These are phyloP conservation scores for Plantago major DNA, from an alignment of 257 asterid genomes.

Conservation along the genomic window DNA sequence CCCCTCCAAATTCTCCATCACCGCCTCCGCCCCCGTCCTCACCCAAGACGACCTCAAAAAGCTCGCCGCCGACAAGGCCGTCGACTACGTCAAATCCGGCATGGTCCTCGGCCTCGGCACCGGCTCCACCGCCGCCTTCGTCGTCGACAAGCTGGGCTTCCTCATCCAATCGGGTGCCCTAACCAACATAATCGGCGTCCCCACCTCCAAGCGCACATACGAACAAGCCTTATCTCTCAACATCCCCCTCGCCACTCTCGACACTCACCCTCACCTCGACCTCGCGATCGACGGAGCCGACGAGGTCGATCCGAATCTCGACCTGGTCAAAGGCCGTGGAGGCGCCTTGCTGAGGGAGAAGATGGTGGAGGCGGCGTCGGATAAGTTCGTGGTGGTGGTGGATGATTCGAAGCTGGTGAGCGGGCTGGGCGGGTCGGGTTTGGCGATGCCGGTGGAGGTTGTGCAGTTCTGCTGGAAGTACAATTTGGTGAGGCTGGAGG, in stretches of 20 bases:
- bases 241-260: constrained; percentile 63
- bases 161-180: constrained; percentile 64
- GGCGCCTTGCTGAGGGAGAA: constrained; percentile 90
- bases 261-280: constrained; percentile 62
- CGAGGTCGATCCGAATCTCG: constrained; percentile 87
- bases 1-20: constrained; percentile 33
- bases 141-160: constrained; percentile 77
- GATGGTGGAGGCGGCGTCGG: constrained; percentile 93
- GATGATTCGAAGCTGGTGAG: constrained; percentile 78
- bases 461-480: constrained; percentile 89
- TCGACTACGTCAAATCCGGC: constrained; percentile 75
- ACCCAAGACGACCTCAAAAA: constrained; percentile 84
- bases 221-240: constrained; percentile 64
- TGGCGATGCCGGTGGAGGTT: constrained; percentile 96
- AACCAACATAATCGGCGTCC: constrained; percentile 66
- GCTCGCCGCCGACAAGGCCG: constrained; percentile 93
- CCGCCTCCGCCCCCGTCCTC: constrained; percentile 44
- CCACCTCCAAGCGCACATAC: constrained; percentile 73
- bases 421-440: constrained; percentile 85
- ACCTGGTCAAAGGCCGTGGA: constrained; percentile 92
- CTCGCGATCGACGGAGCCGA: constrained; percentile 91
- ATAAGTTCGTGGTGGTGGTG: constrained; percentile 73
- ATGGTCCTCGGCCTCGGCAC: constrained; percentile 97
- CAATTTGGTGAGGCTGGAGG: constrained; percentile 56
- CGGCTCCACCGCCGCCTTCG: constrained; percentile 98